Base-by-base conservation (phyloP, 208 protist genomes). In the Trypanosoma platydactyli region DNA sequence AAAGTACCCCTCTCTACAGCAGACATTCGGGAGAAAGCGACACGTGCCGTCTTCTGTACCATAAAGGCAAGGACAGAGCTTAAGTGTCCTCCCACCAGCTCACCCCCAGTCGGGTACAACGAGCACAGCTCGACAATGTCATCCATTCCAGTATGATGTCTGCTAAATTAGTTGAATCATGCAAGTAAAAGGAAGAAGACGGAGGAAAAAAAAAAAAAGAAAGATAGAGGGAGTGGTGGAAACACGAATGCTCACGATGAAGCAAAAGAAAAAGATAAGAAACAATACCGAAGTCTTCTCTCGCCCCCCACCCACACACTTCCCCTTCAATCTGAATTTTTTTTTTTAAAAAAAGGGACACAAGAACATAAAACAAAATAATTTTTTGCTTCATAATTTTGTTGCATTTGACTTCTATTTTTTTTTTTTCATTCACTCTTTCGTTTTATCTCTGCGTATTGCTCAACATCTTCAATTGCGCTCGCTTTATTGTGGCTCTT, bases 41-140 rank as follows among this genome's bases (percentile, higher is more conserved):
- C 42, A 38, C 29, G 22, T 50, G 50, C 51, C 25, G 56, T 57
- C 27, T 33, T 53, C 13, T 56, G 54, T 15, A 71, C 18, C 48
- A 71, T 64, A 41, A 71, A 71, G 22, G 65, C 33, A 55, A 71
- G 29, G 27, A 64, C 45, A 2, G 56, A 57, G 0, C 38, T 46
- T 24, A 64, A 20, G 7, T 48, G 5, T 45, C 18, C 16, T n/a
- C 35, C 56, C 46, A 20, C 38, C n/a, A 20, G n/a, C 20, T 50
- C 56, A n/a, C 57, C 38, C 0, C 38, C 48, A 5, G 46, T 15
- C 25, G 64, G 22, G 44, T 45, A 71, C 11, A 71, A 22, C 4
- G 45, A 25, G 55, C 65, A 71, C 24, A 71, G 24, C 53, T 71
- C 13, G 3, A 64, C 24, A 50, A 71, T 57, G 5, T 53, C 45